phyloP scores from a whole-genome alignment of 164 flowering plant genomes.

The Kingdonia uniflora region DNA sequence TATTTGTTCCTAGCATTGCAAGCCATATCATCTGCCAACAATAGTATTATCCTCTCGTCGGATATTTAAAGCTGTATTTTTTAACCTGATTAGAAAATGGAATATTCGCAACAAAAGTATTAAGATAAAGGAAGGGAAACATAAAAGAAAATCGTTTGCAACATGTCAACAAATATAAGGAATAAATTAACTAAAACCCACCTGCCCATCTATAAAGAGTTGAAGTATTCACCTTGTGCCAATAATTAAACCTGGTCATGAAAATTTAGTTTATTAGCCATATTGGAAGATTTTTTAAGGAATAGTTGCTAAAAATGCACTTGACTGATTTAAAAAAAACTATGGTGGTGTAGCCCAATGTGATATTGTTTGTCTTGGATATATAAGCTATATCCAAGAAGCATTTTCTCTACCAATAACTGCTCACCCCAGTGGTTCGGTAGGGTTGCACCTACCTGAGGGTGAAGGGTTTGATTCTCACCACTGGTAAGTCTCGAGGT shows the following conservation, averaged over 20 bases:
- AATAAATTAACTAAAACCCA: neutral
- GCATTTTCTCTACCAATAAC: no score
- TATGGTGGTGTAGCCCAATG: no score
- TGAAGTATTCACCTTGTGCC: slow-evolving; percentile 98
- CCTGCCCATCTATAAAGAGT: slow-evolving; percentile 75
- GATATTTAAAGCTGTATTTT: slow-evolving; percentile 92
- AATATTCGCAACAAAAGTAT: neutral
- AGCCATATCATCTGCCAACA: slow-evolving; percentile 99
- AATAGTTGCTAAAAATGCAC: no score
- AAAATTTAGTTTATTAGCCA: slow-evolving; percentile 3
- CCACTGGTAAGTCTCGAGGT: no score
- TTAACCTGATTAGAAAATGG: slow-evolving; percentile 46
- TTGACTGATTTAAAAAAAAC: no score
- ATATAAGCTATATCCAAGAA: no score
- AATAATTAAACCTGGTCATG: slow-evolving; percentile 83
- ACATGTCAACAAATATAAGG: slow-evolving; percentile 3
- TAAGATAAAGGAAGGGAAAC: neutral
- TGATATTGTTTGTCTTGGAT: no score
- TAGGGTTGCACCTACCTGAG: no score
- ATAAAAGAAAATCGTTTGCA: neutral
- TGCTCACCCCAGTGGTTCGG: no score
- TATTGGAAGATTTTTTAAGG: no score
- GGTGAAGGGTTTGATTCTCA: no score
- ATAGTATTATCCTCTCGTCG: slow-evolving; percentile 95
- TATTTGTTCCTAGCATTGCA: slow-evolving; percentile 93